Conservation (phyloP, 2,329 filamentous ascomycete genomes). For the Sporothrix pseudoabietina region DNA sequence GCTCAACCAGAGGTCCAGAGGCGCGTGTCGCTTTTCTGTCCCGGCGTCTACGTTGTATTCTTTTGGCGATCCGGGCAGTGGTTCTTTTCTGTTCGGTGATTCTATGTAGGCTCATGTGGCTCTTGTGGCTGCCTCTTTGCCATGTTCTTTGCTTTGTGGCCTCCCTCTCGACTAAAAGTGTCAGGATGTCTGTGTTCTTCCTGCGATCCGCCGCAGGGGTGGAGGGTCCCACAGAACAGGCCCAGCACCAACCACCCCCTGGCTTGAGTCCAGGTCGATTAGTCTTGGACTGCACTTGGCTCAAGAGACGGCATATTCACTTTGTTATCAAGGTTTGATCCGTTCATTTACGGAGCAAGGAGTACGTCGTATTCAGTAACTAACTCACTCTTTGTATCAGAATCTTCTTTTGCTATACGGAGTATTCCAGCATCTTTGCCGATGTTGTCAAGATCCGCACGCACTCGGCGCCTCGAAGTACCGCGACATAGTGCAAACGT, state of each 20-base stretch:
- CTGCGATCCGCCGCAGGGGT: constrained; percentile 24
- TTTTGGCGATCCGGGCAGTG: constrained; percentile 11
- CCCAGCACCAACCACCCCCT: constrained; percentile 13
- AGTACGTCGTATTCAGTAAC: too few species aligned
- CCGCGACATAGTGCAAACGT: background rate
- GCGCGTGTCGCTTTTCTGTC: background rate
- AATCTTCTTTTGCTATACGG: background rate
- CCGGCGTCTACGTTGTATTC: background rate
- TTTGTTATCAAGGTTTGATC: background rate
- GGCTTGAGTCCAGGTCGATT: constrained; percentile 12
- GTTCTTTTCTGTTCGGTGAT: constrained; percentile 9
- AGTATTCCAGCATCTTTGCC: background rate
- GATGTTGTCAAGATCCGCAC: background rate
- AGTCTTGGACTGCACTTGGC: background rate
- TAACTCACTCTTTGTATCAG: background rate
- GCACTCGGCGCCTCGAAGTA: background rate
- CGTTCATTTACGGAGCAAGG: too few species aligned
- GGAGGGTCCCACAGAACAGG: background rate
- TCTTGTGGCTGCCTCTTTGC: constrained; percentile 5
- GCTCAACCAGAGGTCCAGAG: background rate
- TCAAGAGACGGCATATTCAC: background rate
- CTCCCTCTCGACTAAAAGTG: background rate
- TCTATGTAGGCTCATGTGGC: background rate
- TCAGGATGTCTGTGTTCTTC: constrained; percentile 18
- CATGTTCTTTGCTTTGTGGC: background rate